phyloP scores from a whole-genome alignment of 441 rosid species.

The Macaranga tanarius region DNA sequence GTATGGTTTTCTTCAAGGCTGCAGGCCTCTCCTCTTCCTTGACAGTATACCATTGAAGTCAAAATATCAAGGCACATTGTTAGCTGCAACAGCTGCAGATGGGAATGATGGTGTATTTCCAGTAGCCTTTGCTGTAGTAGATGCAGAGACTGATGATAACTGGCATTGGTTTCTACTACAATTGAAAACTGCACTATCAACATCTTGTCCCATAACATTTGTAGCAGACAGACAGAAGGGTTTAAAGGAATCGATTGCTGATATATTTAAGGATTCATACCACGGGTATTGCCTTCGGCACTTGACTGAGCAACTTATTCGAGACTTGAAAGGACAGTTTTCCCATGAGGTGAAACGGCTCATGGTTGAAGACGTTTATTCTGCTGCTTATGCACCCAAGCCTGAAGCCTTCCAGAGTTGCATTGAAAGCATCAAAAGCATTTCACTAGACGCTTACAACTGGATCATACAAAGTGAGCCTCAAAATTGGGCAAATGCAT shows the following conservation, averaged over 20 bases:
- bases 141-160: constrained; percentile 67
- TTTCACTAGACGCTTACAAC: constrained; percentile 71
- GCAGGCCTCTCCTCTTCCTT: constrained; percentile 86
- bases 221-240: constrained; percentile 84
- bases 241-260: constrained; percentile 59
- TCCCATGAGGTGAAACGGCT: constrained; percentile 83
- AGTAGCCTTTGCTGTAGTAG: constrained; percentile 80
- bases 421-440: constrained; percentile 69
- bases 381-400: constrained; percentile 65
- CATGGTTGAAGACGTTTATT: constrained; percentile 67
- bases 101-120: constrained; percentile 82
- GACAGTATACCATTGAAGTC: constrained; percentile 77
- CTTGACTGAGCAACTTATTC: constrained; percentile 69
- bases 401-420: constrained; percentile 59
- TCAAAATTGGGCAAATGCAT: constrained; percentile 85
- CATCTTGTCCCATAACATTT: constrained; percentile 65
- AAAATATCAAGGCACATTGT: constrained; percentile 76
- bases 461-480: constrained; percentile 88
- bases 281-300: constrained; percentile 73
- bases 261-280: constrained; percentile 60
- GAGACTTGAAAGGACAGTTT: constrained; percentile 80
- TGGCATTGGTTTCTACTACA: constrained; percentile 96
- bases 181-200: constrained; percentile 60
- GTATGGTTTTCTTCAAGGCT: constrained; percentile 72
- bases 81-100: constrained; percentile 84